Base-by-base conservation (phyloP, 768 basidiomycete genomes). In the Leccinum variicolor region DNA sequence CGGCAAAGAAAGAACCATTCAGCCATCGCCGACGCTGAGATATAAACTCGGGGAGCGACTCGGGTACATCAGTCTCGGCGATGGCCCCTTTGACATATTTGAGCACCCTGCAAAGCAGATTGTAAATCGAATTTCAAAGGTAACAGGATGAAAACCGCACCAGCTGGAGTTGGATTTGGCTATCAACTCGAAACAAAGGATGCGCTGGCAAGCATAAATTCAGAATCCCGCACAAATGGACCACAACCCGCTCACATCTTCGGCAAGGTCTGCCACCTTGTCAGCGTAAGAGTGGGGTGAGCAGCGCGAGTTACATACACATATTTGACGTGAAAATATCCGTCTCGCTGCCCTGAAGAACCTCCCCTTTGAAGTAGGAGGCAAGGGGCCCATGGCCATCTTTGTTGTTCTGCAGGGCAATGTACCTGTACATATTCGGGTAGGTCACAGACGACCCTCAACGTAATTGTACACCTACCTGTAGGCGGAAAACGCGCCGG, bases 361-460 rank as follows among this genome's bases (percentile, higher is more conserved):
- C 81, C 70, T 99, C 97, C 9, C 97, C 97, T 69, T 98, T 91
- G 80, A 99, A 99, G 71, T 99, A 99, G 15, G 95, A 94, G 14
- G 93, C 90, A 4, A 98, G 75, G 6, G 96, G 96, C 0, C 96
- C 96, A 23, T 82, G 77, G 0, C 94, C 95, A 19, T 77, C 74
- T 61, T 83, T 82, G 66, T 94, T 83, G 64, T 98, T 97, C 70
- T 91, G 89, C 56, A 98, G 70, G 0, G 94, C 94, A 64, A 94
- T 93, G 69, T 93, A 90, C 50, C 87, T 84, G 59, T 29, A 46
- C 7, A 39, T 14, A 28, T 52, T 9, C 33, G 49, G 52, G 59
- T 29, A 53, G 48, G 52, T 59, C 21, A 52, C 54, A 34, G 26
- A 43, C 28, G 14, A 25, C 31, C 14, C 10, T 25, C 7, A 7